Conservation (phyloP, 306 rosid genomes). For the Fragaria iinumae region DNA sequence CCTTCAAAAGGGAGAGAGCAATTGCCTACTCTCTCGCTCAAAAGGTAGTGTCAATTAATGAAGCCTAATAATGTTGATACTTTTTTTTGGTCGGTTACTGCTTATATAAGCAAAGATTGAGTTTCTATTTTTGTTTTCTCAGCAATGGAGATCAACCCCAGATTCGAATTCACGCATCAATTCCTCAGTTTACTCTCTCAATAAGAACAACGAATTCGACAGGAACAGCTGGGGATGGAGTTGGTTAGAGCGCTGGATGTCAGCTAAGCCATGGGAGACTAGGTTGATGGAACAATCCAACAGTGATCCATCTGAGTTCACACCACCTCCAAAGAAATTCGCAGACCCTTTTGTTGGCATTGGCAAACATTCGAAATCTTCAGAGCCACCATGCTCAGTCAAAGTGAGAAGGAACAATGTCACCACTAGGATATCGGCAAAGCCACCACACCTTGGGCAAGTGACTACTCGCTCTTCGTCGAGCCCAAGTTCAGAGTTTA, state of each 20-base stretch:
- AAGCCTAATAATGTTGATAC: not conserved
- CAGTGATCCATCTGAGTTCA: conserved; percentile 43
- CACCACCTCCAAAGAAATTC: conserved; percentile 61
- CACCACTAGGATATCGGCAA: conserved; percentile 79
- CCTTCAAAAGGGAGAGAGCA: conserved; percentile 91
- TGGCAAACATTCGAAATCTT: conserved; percentile 39
- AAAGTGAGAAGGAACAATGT: conserved; percentile 81
- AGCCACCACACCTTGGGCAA: conserved; percentile 64
- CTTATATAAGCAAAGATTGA: not conserved
- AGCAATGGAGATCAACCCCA: conserved; percentile 77
- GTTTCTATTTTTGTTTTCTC: conserved; percentile 19
- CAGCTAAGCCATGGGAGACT: conserved; percentile 97
- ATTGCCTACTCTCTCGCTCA: conserved; percentile 90
- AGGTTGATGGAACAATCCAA: conserved; percentile 84
- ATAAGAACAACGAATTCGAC: conserved; percentile 47
- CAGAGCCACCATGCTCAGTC: conserved; percentile 45
- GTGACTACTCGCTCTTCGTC: conserved; percentile 68
- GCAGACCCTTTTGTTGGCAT: conserved; percentile 39
- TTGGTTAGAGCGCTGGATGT: conserved; percentile 99
- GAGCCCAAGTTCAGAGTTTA: conserved; percentile 91
- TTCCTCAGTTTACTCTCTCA: conserved; percentile 39
- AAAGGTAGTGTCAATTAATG: conserved; percentile 51
- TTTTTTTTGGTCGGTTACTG: not conserved
- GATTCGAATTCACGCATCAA: conserved; percentile 37
- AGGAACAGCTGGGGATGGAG: conserved; percentile 89